Evolutionary conservation across 495 filamentous ascomycete species (phyloP).

Genomic region (Patellaria atrata): DNA sequence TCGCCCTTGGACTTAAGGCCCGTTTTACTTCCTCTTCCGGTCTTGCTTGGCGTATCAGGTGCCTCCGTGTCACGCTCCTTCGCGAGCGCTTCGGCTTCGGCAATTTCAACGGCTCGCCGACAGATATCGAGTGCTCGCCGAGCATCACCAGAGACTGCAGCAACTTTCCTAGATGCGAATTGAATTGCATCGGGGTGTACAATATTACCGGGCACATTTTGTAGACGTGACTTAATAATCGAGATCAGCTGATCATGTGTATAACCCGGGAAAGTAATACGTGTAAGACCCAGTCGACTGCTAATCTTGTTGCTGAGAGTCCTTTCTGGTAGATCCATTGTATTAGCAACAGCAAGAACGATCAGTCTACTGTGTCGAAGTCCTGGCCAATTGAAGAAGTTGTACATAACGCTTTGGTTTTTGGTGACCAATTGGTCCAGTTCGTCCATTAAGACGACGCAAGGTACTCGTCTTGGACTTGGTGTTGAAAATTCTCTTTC

Average conservation of each 20-base stretch:
- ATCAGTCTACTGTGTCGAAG: conserved; percentile 82
- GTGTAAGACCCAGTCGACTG: conserved; percentile 53
- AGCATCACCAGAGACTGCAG: conserved; percentile 89
- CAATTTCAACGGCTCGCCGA: conserved; percentile 86
- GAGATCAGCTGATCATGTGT: conserved; percentile 96
- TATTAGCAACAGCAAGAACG: conserved; percentile 95
- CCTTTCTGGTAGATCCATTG: conserved; percentile 95
- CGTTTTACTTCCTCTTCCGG: conserved; percentile 16
- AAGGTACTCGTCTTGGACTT: conserved; percentile 78
- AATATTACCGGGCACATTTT: conserved; percentile 73
- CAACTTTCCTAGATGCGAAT: conserved; percentile 92
- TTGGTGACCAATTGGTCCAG: conserved; percentile 95
- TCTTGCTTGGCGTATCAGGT: conserved; percentile 32
- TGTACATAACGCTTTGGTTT: conserved; percentile 99
- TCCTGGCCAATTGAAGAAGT: conserved; percentile 99
- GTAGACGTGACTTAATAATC: conserved; percentile 81
- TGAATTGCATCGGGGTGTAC: conserved; percentile 90
- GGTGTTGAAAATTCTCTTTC: conserved; percentile 87
- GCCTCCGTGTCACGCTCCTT: conserved; percentile 18
- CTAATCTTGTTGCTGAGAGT: conserved; percentile 97
- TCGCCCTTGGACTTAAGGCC: conserved; percentile 4
- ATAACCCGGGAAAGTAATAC: conserved; percentile 95
- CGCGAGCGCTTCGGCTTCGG: conserved; percentile 48
- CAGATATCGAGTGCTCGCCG: conserved; percentile 90
- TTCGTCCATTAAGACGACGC: conserved; percentile 98